Base-by-base conservation (phyloP, 805 yeast species). In the Pichia nakasei region DNA sequence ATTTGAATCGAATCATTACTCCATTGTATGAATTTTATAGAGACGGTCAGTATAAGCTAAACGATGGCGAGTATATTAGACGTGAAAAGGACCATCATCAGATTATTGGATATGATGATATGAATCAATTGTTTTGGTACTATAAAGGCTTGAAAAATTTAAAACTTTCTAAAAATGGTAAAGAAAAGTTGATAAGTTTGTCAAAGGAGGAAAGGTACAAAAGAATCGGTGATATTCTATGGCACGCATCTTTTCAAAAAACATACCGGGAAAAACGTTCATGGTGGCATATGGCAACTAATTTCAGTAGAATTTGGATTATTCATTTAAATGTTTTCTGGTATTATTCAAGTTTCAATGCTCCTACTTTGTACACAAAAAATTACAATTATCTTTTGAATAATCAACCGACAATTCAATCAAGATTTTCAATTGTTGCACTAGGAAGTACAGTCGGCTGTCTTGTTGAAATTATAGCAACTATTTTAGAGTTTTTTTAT, bases 31-130 rank as follows among this genome's bases (percentile, higher is more conserved):
- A 65, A 43, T 86, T 70, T 57, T 68, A 85, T 32, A 72, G 82
- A 50, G 75, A 73, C 48, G 95, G 87, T 64, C 82, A 80, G 24
- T 81, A 76, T 58, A 76, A 75, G 51, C 58, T 70, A 9, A 57
- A 58, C 44, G 75, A 77, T 38, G 85, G 82, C 4, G 66, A 65
- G 42, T 77, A 72, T 64, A 69, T 72, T 32, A 76, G 79, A 61
- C 76, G 79, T 48, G 88, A 79, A 55, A 73, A 73, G 52, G 93
- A 86, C 64, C 93, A 80, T 68, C 59, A 70, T 60, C 59, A 73
- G 51, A 68, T 80, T 58, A 57, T 79, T 60, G 73, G 85, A 49
- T 61, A 82, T 51, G 80, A 75, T 53, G 80, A 75, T 50, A 57
- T 73, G 33, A 74, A 75, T 50, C 79, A 72, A 49, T 59, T 68